Conservation (phyloP, 495 filamentous ascomycete genomes). For the Bacidia gigantensis region DNA sequence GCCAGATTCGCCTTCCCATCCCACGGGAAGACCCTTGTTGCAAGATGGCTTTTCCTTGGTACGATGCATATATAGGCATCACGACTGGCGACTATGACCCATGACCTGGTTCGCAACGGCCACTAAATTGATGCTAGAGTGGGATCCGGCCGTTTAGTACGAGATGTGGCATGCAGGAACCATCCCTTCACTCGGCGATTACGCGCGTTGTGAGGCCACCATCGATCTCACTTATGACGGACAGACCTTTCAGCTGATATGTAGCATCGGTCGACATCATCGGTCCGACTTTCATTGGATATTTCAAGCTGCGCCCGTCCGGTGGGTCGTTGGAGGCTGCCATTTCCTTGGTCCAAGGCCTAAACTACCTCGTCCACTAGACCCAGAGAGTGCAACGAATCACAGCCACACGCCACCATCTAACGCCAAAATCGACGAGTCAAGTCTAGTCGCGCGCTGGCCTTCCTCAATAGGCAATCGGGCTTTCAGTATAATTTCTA, state of each 20-base stretch:
- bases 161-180: background rate
- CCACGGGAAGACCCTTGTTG: background rate
- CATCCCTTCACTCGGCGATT: background rate
- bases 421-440: background rate
- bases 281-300: background rate
- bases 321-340: background rate
- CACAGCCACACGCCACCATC: background rate
- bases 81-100: background rate
- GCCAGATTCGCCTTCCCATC: background rate
- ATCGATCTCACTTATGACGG: background rate
- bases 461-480: too few species aligned
- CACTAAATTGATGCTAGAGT: background rate
- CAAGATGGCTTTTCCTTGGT: background rate
- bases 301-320: background rate
- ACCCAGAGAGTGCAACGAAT: too few species aligned
- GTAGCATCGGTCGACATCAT: background rate
- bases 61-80: background rate
- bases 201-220: background rate
- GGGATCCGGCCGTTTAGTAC: background rate
- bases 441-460: too few species aligned
- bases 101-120: background rate
- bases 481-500: too few species aligned
- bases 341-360: background rate
- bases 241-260: too few species aligned
- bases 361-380: too few species aligned